Base-by-base conservation (phyloP, 805 yeast genomes). In the Metschnikowia corniflorae region DNA sequence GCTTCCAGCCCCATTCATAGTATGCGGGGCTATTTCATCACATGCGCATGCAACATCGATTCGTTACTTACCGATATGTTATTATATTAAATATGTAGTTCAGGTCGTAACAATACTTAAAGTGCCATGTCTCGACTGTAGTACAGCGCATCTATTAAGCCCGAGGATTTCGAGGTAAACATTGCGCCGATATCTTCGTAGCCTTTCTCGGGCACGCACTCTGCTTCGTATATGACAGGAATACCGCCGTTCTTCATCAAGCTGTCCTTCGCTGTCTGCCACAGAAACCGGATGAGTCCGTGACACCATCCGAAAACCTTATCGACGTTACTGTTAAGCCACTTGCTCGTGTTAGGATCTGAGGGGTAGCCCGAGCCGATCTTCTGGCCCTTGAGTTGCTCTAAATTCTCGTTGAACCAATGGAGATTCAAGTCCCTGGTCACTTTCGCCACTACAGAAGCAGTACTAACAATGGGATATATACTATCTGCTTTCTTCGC, bases 371-470 rank as follows among this genome's bases (percentile, higher is more conserved):
- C 98, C 0, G 95, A 85, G 2, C 98, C 98, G 5, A 66, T 31
- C 3, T 29, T 40, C 63, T 80, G 78, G 20, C 60, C 65, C 22
- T 40, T 31, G 23, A 45, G 37, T 15, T 29, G 16, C 35, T 49
- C 55, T 8, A 68, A 33, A 39, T 57, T 44, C 35, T 55, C 44
- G 32, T 60, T 59, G 43, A 52, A 64, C 47, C 57, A 51, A 22
- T 61, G 47, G 43, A 84, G 60, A 27, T 75, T 71, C 30, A 75
- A 60, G 57, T 93, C 99, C 54, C 99, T 74, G 0, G 97, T 88
- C 6, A 93, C 98, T 56, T 93, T 93, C 7, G 99, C 99, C 30
- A 89, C 89, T 31, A 93, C 86, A 15, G 95, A 83, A 0, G 98
- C 99, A 1, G 94, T 85, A 56, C 95, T 83, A 6, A 93, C 99